Percentiles rank a stretch among this genome's conserved stretches.
These are phyloP conservation scores for Neoascochyta sp. DNA, from an alignment of 2,329 filamentous ascomycete genomes.

Conservation along the genomic window DNA sequence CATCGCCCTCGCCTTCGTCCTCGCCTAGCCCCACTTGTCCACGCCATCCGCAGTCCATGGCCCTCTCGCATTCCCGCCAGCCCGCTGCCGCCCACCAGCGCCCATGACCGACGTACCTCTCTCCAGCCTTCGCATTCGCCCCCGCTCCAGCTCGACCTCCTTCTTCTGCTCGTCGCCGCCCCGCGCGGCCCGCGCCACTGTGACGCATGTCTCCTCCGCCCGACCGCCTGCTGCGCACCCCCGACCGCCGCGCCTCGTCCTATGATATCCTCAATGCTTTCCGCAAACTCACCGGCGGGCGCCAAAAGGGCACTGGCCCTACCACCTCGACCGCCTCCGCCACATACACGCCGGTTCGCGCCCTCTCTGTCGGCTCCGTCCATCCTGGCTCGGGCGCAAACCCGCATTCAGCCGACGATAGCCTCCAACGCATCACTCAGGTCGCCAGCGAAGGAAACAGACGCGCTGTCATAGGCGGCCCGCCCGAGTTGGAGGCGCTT, in stretches of 20 bases:
- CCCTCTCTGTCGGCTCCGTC: constrained; percentile 24
- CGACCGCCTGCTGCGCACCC: constrained; percentile 36
- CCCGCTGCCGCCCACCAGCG: constrained; percentile 1
- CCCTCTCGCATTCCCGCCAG: not conserved
- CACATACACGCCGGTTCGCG: constrained; percentile 28
- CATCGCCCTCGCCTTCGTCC: too few relatives aligned
- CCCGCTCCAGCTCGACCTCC: too few relatives aligned
- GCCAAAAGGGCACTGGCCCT: constrained; percentile 33
- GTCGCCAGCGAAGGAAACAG: constrained; percentile 15
- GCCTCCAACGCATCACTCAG: constrained; percentile 25
- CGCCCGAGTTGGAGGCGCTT: constrained; percentile 34
- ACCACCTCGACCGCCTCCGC: constrained; percentile 31
- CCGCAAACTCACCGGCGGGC: constrained; percentile 34
- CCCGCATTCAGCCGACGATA: constrained; percentile 23
- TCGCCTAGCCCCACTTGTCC: too few relatives aligned
- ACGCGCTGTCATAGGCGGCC: constrained; percentile 32
- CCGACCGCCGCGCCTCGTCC: constrained; percentile 39
- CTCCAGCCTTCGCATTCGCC: not conserved
- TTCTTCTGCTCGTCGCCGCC: too few relatives aligned
- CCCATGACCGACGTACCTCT: constrained; percentile 6
- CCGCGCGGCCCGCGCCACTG: constrained; percentile 15
- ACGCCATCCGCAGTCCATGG: too few relatives aligned
- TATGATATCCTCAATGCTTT: constrained; percentile 39
- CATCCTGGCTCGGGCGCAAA: constrained; percentile 21
- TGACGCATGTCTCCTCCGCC: constrained; percentile 38